Base-by-base conservation (phyloP, 2,329 filamentous ascomycete genomes). In the Fusarium duplospermum region DNA sequence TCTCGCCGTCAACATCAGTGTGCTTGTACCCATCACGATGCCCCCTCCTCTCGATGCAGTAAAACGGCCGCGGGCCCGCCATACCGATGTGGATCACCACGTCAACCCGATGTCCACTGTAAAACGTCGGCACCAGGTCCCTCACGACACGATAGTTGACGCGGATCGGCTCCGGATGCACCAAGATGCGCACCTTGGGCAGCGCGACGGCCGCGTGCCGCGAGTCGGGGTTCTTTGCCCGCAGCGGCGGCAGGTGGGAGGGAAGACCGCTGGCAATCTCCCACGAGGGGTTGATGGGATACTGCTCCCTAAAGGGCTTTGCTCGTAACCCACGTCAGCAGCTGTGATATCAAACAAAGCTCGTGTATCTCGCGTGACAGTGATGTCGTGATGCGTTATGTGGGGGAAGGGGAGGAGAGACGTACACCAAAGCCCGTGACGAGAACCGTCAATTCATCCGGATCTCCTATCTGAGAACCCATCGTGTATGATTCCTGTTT, bases 21-120 rank as follows among this genome's bases (percentile, higher is more conserved):
- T 92, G 87, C 20, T 84, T 83, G 82, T 97, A 97, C 5, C 92
- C 92, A 76, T 93, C 91, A 40, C 93, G 88, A 78, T 93, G 92
- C 0, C 89, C 94, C 38, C 89, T 86, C 13, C 89, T 87, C 84
- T 97, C 94, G 10, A 96, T 85, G 13, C 89, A 88, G 81, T 96
- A 97, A 76, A 89, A 82, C 16, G 90, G 76, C 81, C 87, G 75
- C 84, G 89, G 78, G 81, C 93, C 80, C 80, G 94, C 93, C 88
- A 97, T 94, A 71, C 94, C 94, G 61, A 97, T 93, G 81, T 97
- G 94, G 5, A 97, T 81, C 24, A 91, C 87, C 33, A 93, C 83
- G 81, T 97, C 93, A 63, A 91, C 87, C 58, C 84, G 82, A 63
- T 77, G 79, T 61, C 80, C 72, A 76, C 86, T 84, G 83, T 94